Base-by-base conservation (phyloP, 768 basidiomycete genomes). In the Phlegmacium glaucopus region DNA sequence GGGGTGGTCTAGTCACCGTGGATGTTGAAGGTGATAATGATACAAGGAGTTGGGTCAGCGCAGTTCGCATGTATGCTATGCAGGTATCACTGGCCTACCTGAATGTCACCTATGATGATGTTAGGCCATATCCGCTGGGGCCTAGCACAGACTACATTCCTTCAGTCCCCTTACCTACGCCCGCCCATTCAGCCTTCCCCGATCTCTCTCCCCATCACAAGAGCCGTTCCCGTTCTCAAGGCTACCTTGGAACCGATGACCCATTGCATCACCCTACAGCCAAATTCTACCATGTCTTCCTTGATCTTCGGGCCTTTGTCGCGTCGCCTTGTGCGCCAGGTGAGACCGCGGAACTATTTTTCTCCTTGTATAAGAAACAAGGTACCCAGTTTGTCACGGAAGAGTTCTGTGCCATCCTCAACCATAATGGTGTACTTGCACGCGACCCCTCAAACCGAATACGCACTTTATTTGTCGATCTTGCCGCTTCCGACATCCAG, bases 281-380 rank as follows among this genome's bases (percentile, higher is more conserved):
- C 38, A 87, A 87, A 53, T 94, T 94, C 64, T 94, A 87, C 60
- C 94, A 98, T 57, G 76, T 94, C 44, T 91, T 83, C 61, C 77
- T 98, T 52, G 94, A 98, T 56, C 68, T 97, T 8, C 87, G 90
- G 15, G 93, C 93, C 0, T 94, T 97, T 60, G 87, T 94, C 27
- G 95, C 93, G 12, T 87, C 87, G 6, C 87, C 86, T 2, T 97
- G 94, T 64, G 74, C 84, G 0, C 86, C 94, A 0, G 94, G 93
- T 9, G 95, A 98, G 67, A 90, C 88, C 0, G 90, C 87, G 11
- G 95, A 98, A 61, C 80, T 98, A 3, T 91, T 84, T 61, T 96
- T 98, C 71, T 94, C 92, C 9, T 75, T 98, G 6, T 98, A 89
- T 76, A 89, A 86, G 66, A 86, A 88, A 60, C 77, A 79, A 42